These are phyloP conservation scores for Globisporangium megalacanthum DNA, from an alignment of 352 stramenopile species.

Conservation along the genomic window DNA sequence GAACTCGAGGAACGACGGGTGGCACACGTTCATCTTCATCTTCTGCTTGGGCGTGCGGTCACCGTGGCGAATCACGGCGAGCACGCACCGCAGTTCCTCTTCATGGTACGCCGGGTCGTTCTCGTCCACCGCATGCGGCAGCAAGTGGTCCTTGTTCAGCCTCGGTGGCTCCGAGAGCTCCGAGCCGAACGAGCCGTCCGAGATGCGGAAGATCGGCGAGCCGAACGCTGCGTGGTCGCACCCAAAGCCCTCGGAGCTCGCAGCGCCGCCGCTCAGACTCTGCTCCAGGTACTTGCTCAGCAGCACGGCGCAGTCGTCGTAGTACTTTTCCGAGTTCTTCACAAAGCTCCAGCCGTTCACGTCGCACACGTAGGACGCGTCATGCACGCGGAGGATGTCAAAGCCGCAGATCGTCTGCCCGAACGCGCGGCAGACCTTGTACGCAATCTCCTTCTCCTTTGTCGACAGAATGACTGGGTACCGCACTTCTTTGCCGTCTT, in stretches of 20 bases:
- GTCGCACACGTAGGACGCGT: constrained; percentile 97
- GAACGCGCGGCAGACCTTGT: constrained; percentile 80
- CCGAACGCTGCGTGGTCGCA: constrained; percentile 45
- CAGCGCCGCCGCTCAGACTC: constrained; percentile 27
- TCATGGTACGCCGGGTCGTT: constrained; percentile 44
- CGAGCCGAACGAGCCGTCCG: constrained; percentile 30
- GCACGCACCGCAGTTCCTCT: constrained; percentile 98
- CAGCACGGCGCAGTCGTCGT: constrained; percentile 96
- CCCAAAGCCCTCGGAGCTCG: constrained; percentile 39
- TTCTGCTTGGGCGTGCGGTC: constrained; percentile 99
- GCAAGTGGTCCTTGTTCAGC: constrained; percentile 17
- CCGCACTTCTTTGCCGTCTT: constrained; percentile 97
- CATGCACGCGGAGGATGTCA: constrained; percentile 95
- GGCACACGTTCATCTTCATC: constrained; percentile 94
- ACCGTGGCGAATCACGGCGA: constrained; percentile 98
- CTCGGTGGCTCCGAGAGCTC: constrained; percentile 58
- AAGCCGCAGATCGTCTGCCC: constrained; percentile 98
- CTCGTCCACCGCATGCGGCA: constrained; percentile 19
- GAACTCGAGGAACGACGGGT: constrained; percentile 86
- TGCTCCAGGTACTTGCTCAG: constrained; percentile 80
- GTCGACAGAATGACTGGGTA: constrained; percentile 99
- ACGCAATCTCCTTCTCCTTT: constrained; percentile 98
- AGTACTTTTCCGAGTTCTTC: constrained; percentile 99
- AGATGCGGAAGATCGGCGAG: constrained; percentile 59
- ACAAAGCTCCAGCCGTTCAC: constrained; percentile 99